phyloP scores from a whole-genome alignment of 305 asterid species.

The Fraxinus nigra region DNA sequence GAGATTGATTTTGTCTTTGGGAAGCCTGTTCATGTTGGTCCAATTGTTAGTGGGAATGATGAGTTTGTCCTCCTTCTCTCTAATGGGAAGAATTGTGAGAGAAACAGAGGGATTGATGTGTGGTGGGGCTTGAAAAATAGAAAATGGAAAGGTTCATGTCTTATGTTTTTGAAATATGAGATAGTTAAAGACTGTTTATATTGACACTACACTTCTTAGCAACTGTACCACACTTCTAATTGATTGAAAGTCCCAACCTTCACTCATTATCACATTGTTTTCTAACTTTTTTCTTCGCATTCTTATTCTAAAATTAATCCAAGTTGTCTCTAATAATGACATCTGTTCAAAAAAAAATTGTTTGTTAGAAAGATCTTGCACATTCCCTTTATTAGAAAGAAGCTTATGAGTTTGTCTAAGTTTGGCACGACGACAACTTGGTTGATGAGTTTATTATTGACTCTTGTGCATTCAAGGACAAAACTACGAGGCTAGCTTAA shows the following conservation, averaged over 20 bases:
- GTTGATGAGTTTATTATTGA: too few relatives aligned
- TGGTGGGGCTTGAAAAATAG: slow-evolving; percentile 40
- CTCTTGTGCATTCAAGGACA: too few relatives aligned
- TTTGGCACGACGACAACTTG: too few relatives aligned
- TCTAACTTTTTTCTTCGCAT: background rate
- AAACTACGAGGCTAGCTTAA: too few relatives aligned
- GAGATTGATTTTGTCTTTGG: slow-evolving; percentile 39
- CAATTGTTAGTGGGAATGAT: slow-evolving; percentile 40
- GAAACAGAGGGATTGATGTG: slow-evolving; percentile 34
- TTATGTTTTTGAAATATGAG: slow-evolving; percentile 27
- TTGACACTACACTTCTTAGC: background rate
- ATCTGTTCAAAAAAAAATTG: too few relatives aligned
- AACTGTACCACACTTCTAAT: background rate
- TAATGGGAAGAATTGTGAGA: slow-evolving; percentile 10
- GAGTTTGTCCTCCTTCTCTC: slow-evolving; percentile 41
- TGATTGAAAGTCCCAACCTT: background rate
- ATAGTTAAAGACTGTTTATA: background rate
- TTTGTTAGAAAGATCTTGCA: too few relatives aligned
- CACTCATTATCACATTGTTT: too few relatives aligned
- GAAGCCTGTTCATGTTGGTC: slow-evolving; percentile 40
- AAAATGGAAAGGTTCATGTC: slow-evolving; percentile 29
- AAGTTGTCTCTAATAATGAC: too few relatives aligned
- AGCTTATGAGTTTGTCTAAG: too few relatives aligned
- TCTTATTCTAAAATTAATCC: too few relatives aligned
- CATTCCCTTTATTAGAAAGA: too few relatives aligned